phyloP scores from a whole-genome alignment of 169 alveolate species.

The Babesia microti region DNA sequence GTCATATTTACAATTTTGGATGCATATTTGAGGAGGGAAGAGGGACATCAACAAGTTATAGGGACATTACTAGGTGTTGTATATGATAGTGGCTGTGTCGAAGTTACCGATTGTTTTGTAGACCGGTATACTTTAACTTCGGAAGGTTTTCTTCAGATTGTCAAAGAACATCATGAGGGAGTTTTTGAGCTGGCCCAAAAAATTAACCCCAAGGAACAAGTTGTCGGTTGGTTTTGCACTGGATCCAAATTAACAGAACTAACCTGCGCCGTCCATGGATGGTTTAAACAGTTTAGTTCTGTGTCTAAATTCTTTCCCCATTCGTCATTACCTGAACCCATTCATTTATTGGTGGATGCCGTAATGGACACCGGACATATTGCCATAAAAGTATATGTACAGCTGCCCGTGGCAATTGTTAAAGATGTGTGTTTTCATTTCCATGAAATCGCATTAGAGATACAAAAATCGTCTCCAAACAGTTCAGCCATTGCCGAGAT shows the following conservation, averaged over 20 bases:
- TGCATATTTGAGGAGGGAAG: constrained; percentile 76
- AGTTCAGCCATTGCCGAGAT: constrained; percentile 47
- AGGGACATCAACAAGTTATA: constrained; percentile 75
- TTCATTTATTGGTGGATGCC: constrained; percentile 80
- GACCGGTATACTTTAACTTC: constrained; percentile 79
- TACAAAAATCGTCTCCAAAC: constrained; percentile 50
- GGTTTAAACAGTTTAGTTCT: constrained; percentile 76
- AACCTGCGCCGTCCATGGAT: constrained; percentile 83
- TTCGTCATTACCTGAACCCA: constrained; percentile 77
- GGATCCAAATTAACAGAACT: constrained; percentile 78
- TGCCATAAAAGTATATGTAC: constrained; percentile 67
- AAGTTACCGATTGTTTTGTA: constrained; percentile 82
- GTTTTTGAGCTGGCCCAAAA: constrained; percentile 79
- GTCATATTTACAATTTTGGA: constrained; percentile 79
- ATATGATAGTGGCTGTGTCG: constrained; percentile 72
- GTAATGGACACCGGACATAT: constrained; percentile 71
- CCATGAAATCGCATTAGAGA: constrained; percentile 71
- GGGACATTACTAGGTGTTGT: constrained; percentile 79
- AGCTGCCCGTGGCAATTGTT: constrained; percentile 61
- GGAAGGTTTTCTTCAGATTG: constrained; percentile 80
- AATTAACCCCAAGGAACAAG: constrained; percentile 73
- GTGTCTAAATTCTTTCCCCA: constrained; percentile 77
- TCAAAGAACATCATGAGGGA: constrained; percentile 79
- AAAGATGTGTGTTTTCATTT: constrained; percentile 71
- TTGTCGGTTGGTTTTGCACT: constrained; percentile 82